Conservation (phyloP, 208 protist species). For the Novymonas esmeraldas region DNA sequence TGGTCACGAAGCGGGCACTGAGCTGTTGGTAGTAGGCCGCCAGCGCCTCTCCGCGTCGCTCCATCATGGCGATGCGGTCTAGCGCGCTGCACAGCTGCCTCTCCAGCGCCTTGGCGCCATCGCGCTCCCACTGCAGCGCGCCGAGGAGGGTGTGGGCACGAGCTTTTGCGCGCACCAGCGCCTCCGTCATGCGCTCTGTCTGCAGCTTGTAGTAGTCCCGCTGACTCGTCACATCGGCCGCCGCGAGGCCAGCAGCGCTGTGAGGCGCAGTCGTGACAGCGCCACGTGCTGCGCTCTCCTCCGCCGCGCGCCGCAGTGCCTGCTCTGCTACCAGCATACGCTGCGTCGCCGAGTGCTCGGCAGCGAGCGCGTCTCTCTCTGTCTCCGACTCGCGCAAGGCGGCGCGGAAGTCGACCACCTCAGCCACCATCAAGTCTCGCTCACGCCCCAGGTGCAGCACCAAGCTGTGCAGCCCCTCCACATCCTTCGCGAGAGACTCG, state of each 20-base stretch:
- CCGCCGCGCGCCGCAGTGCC: conserved; percentile 17
- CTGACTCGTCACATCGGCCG: conserved; percentile 43
- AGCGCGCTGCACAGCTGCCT: conserved; percentile 38
- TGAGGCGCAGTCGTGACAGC: not conserved
- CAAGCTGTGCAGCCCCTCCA: conserved; percentile 37
- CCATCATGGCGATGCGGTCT: conserved; percentile 38
- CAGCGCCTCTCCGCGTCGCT: conserved; percentile 21
- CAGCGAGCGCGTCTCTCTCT: conserved; percentile 18
- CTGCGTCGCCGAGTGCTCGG: conserved; percentile 28
- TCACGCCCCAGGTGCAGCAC: conserved; percentile 36
- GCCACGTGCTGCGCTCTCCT: conserved; percentile 6
- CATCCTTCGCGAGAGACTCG: conserved; percentile 45
- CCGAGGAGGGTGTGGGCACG: conserved; percentile 30
- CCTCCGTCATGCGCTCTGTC: conserved; percentile 35
- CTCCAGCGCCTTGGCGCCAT: conserved; percentile 27
- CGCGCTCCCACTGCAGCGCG: conserved; percentile 37
- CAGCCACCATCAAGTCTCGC: conserved; percentile 38
- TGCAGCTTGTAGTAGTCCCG: conserved; percentile 77
- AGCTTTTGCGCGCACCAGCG: conserved; percentile 22
- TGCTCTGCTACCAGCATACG: conserved; percentile 37
- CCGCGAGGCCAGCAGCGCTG: not conserved
- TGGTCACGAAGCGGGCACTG: conserved; percentile 37
- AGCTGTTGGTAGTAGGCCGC: conserved; percentile 47
- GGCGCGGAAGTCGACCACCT: conserved; percentile 44
- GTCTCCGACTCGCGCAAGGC: conserved; percentile 32